These are phyloP conservation scores for Zopfochytrium polystomum DNA, from an alignment of 371 early-diverging fungal species.

Conservation along the genomic window DNA sequence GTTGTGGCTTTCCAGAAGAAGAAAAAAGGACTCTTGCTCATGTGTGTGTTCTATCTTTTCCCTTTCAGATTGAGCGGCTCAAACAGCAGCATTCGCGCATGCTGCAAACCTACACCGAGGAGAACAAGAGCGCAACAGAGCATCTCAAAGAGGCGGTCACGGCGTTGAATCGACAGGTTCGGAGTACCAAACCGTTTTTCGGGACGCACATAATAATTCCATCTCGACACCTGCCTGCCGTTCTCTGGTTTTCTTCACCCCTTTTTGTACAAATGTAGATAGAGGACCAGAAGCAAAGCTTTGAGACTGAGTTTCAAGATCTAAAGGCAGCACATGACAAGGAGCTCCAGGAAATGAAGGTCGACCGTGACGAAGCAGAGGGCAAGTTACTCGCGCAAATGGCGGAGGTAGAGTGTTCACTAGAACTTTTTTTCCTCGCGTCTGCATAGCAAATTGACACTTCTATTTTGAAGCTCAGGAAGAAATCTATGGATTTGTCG, in stretches of 20 bases:
- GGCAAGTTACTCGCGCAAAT: constrained; percentile 12
- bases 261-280: constrained; percentile 13
- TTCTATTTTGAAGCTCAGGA: no score
- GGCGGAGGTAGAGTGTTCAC: constrained; percentile 17
- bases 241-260: neutral
- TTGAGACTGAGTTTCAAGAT: constrained; percentile 18
- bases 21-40: neutral
- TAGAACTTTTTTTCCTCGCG: no score
- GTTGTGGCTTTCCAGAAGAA: neutral
- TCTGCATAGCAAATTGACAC: no score
- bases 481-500: no score
- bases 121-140: constrained; percentile 19
- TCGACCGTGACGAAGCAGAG: constrained; percentile 2
- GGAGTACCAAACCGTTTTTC: neutral
- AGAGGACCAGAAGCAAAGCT: constrained; percentile 23
- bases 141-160: constrained; percentile 19
- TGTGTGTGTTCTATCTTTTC: no score
- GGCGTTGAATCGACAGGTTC: constrained; percentile 20
- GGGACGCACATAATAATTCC: constrained; percentile 5
- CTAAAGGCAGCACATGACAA: constrained; percentile 15
- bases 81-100: constrained; percentile 14
- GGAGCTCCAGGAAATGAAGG: constrained; percentile 13
- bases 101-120: constrained; percentile 23
- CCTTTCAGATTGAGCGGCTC: constrained; percentile 4
- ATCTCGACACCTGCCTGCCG: neutral